These are phyloP conservation scores for Aspergillus cavernicola DNA, from an alignment of 495 filamentous ascomycete genomes.

Conservation along the genomic window DNA sequence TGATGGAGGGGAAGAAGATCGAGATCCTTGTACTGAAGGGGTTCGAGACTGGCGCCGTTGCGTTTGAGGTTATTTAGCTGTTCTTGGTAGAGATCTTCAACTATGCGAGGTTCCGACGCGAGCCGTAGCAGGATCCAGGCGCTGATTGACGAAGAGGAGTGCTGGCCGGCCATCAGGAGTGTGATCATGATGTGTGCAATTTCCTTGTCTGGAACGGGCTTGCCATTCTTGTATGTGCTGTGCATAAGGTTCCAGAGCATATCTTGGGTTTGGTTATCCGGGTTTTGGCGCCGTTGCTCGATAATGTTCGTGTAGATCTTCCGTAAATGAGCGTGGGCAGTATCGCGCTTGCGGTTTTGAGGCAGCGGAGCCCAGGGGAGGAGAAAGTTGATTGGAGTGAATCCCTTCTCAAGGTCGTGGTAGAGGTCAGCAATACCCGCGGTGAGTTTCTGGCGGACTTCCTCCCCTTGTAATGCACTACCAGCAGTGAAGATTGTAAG, in stretches of 20 bases:
- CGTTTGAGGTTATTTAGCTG: conserved; percentile 59
- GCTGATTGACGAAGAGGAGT: conserved; percentile 77
- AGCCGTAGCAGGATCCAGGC: conserved; percentile 80
- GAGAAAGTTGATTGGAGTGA: conserved; percentile 80
- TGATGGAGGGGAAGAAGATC: conserved; percentile 65
- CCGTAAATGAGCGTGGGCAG: conserved; percentile 69
- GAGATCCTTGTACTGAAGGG: conserved; percentile 63
- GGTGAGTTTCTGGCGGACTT: conserved; percentile 70
- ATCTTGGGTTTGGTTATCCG: conserved; percentile 51
- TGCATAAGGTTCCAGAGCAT: conserved; percentile 85
- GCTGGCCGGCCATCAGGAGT: conserved; percentile 84
- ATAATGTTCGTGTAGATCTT: conserved; percentile 78
- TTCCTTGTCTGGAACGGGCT: conserved; percentile 68
- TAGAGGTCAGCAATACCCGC: conserved; percentile 64
- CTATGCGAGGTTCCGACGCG: conserved; percentile 65
- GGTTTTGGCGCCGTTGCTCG: conserved; percentile 52
- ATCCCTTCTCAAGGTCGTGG: conserved; percentile 83
- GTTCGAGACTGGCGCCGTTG: conserved; percentile 41
- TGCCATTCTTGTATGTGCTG: conserved; percentile 71
- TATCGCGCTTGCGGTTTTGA: conserved; percentile 74
- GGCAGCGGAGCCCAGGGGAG: conserved; percentile 84
- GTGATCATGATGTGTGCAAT: conserved; percentile 92
- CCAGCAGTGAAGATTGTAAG: conserved; percentile 84
- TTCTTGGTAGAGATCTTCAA: conserved; percentile 74
- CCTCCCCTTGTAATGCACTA: conserved; percentile 74